Evolutionary conservation across 108 stramenopile genomes (phyloP), one percentile per base, ranked within the genome.

Genomic region (Pinguiococcus pyrenoidosus): DNA sequence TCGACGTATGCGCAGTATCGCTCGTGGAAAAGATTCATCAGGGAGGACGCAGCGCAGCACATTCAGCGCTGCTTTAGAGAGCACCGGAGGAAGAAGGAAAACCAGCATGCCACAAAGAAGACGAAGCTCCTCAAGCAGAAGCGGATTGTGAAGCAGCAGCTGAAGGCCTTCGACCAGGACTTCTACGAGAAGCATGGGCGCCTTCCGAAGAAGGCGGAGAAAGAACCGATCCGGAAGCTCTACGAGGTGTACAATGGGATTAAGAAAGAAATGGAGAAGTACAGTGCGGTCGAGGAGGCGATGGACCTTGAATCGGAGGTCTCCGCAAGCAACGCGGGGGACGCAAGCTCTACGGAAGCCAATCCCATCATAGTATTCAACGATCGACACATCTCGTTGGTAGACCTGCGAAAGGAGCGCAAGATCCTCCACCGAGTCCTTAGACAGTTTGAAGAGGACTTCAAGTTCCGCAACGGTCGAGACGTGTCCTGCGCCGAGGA

Each of bases 201-300:
- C 32, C 84, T 85, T 14, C 92, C 92, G 0, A 75, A 76, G 4
- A 89, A 89, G 69, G 75, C 78, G 18, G 92, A 95, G 46, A 95
- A 95, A 68, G 92, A 95, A 54, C 89, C 92, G n/a, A 95, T 95
- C 45, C 78, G 92, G 23, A 83, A 87, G 50, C 59, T 91, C 16
- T 95, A 95, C 52, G 92, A 95, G 59, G 60, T 68, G 32, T 95
- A 95, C 68, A 89, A 95, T 59, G 63, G 72, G 16, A 62, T 87
- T 53, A 94, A 94, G 66, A 74, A 68, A 28, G 25, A 41, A 17
- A 41, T 51, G 34, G 2, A 3, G 34, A n/a, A n/a, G 4, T 35
- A n/a, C 34, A 3, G 2, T n/a, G 1, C 14, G 5, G 34, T n/a
- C 34, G 14, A 35, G 34, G 5, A 35, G 34, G 13, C 45, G 43